These are phyloP conservation scores for Funneliformis geosporum DNA, from an alignment of 192 early-diverging fungal genomes.

Conservation along the genomic window DNA sequence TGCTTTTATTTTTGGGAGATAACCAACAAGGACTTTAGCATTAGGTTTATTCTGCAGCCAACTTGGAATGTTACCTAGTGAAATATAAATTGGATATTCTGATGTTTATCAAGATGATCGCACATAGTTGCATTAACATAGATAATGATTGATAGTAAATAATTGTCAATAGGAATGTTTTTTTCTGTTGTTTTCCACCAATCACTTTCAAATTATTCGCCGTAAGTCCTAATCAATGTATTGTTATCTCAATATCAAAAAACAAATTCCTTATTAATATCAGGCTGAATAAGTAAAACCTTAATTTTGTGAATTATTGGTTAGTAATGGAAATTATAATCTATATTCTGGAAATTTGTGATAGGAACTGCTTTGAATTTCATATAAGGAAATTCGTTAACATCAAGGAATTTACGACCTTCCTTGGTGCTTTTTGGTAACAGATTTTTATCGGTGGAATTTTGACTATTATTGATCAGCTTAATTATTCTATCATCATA, in stretches of 20 bases:
- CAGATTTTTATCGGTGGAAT: neutral
- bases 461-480: neutral
- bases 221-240: neutral
- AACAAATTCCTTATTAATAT: neutral
- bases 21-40: neutral
- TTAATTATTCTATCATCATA: slow-evolving; percentile 2
- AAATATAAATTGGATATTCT: slow-evolving; percentile 1
- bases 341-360: neutral
- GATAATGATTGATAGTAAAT: neutral
- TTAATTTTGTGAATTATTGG: neutral
- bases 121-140: neutral
- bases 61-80: neutral
- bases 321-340: neutral
- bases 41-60: neutral
- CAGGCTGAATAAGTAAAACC: neutral
- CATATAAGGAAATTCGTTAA: neutral
- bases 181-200: neutral
- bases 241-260: neutral
- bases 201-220: neutral
- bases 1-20: neutral
- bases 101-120: neutral
- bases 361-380: neutral
- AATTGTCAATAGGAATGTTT: neutral
- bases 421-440: neutral
- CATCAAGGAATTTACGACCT: neutral